These are phyloP conservation scores for Daldinia grandis DNA, from an alignment of 495 filamentous ascomycete genomes.

Conservation along the genomic window DNA sequence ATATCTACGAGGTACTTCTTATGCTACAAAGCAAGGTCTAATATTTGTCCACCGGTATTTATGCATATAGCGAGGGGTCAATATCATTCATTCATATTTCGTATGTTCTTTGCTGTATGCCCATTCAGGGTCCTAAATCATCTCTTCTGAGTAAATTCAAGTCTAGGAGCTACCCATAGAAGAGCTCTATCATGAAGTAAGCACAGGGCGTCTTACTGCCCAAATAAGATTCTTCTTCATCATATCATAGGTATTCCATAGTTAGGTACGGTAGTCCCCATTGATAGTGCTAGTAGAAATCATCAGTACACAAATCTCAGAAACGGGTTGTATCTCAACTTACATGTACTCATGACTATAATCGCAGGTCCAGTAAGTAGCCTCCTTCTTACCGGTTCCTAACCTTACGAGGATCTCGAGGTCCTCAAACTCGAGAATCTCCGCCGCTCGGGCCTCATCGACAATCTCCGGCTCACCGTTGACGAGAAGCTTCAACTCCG, in stretches of 20 bases:
- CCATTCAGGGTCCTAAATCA: not conserved
- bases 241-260: not conserved
- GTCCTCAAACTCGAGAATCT: constrained; percentile 88
- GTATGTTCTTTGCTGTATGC: not conserved
- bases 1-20: not conserved
- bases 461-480: constrained; percentile 91
- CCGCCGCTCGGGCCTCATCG: constrained; percentile 85
- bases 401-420: constrained; percentile 81
- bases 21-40: not conserved
- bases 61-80: not conserved
- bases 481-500: constrained; percentile 82
- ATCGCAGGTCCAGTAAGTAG: constrained; percentile 94
- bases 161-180: not conserved
- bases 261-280: constrained; percentile 37
- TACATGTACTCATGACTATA: constrained; percentile 94
- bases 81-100: not conserved
- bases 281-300: constrained; percentile 31
- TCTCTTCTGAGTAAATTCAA: not conserved
- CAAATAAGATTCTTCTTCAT: not conserved
- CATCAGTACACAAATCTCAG: constrained; percentile 3
- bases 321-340: constrained; percentile 8
- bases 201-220: not conserved
- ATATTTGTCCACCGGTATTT: not conserved
- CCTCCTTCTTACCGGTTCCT: constrained; percentile 76
- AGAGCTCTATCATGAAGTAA: constrained; percentile 11